Base-by-base conservation (phyloP, 495 filamentous ascomycete genomes). In the Penicillium mononematosum region DNA sequence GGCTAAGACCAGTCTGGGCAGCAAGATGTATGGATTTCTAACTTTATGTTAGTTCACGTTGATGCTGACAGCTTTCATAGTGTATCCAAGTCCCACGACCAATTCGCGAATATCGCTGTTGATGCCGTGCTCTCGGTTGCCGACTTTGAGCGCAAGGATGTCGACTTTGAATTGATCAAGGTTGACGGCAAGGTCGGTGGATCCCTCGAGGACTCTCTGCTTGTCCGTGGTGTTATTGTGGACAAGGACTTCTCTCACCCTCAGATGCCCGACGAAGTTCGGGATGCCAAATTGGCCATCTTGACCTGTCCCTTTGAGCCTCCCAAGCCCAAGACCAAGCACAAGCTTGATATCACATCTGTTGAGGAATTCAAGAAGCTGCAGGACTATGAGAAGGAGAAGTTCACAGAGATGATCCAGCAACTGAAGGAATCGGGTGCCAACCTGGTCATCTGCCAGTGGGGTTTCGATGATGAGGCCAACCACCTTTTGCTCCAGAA, bases 191-290 rank as follows among this genome's bases (percentile, higher is more conserved):
- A 99, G 78, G 89, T 98, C 16, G 94, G 94, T 50, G 94, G 95
- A 56, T 75, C 94, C 3, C 83, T 99, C n/a, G 92, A 97, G 71
- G 94, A 99, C 70, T 88, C 92, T 4, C 70, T 97, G 24, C 84
- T 99, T 36, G 92, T 99, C 53, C 92, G 97, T 76, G 94, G 94
- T 71, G 94, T 99, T 41, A 94, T 99, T 67, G 83, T 99, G 68
- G 94, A 99, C 81, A 99, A 99, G 78, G 94, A 99, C 73, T 98
- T 99, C 78, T 99, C 94, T 32, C 94, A 99, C 74, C 95, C 94
- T 16, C 94, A 99, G 73, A 99, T 99, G 94, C 94, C 94, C 27
- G 86, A 86, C 49, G 88, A 96, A 72, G 93, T 99, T 51, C 80
- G 76, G 53, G 90, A 99, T 75, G 94, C 95, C 63, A 98, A 97